These are phyloP conservation scores for Toxicodendron radicans DNA, from an alignment of 345 rosid species.

Conservation along the genomic window DNA sequence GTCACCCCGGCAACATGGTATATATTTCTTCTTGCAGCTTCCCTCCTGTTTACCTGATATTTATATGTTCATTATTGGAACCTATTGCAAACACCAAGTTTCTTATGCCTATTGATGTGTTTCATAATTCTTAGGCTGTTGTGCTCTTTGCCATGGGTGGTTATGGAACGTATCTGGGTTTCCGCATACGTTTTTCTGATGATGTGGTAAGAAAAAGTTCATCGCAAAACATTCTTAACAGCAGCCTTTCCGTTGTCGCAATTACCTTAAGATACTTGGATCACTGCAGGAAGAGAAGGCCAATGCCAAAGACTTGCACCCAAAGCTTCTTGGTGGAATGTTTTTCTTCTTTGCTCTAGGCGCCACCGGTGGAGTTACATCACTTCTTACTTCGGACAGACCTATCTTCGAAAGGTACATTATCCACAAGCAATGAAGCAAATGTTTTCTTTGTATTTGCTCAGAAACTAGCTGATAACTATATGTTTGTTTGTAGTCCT, in stretches of 20 bases:
- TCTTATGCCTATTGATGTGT: conserved; percentile 3
- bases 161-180: conserved; percentile 89
- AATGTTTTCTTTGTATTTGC: too few relatives aligned
- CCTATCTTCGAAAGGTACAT: conserved; percentile 77
- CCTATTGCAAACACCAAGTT: neutral
- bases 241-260: neutral
- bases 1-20: conserved; percentile 94
- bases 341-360: conserved; percentile 94
- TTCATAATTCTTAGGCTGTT: conserved; percentile 56
- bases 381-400: conserved; percentile 82
- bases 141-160: conserved; percentile 99
- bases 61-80: neutral
- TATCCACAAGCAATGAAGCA: too few relatives aligned
- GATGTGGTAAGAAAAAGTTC: conserved; percentile 52
- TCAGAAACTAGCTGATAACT: too few relatives aligned
- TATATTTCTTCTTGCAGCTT: conserved; percentile 16
- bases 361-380: conserved; percentile 85
- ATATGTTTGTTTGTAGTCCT: conserved; percentile 51
- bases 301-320: conserved; percentile 87
- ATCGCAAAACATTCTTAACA: neutral
- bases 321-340: conserved; percentile 90
- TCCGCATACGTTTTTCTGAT: conserved; percentile 69
- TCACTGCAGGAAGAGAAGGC: conserved; percentile 77
- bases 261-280: neutral
- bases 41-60: neutral